Evolutionary conservation across 2,329 filamentous ascomycete species (phyloP), one percentile per base, ranked within the genome.

Genomic region (Epichloe elymi): DNA sequence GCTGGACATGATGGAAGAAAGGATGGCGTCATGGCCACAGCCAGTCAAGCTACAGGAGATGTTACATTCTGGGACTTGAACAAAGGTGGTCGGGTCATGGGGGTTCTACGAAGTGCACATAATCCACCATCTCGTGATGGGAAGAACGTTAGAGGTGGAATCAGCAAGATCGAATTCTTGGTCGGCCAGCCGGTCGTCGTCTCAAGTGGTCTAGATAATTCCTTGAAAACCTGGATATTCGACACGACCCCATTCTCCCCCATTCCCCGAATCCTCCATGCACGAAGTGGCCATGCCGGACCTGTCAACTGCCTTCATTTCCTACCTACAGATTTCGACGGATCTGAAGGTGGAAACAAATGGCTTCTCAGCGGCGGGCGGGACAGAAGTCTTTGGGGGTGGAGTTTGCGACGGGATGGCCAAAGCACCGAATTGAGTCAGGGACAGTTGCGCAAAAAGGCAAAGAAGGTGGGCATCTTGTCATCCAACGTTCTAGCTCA

Each of bases 51-150:
- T 4, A 90, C 79, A 54, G 91, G 93, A 36, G 93, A 98, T 65
- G 79, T 98, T 43, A 95, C 88, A 0, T 85, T 98, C 56, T 98
- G 93, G 93, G 93, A 98, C 65, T 74, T 98, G 51, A 96, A 96
- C 63, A 78, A 85, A 38, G 89, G 89, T 15, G 89, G 89, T 5
- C 82, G 88, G 59, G 83, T 95, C 51, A 87, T 86, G 69, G 90
- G 93, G 46, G 80, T 95, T 12, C 74, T 98, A 37, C 82, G 90
- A 58, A 86, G 88, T 51, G 93, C 91, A 0, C 93, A 98, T 65
- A 88, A 89, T 57, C 84, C 86, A 5, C 84, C 86, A 4, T 76
- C 77, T 1, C 64, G 66, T 38, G 69, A 74, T 19, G 74, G 75
- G 3, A 67, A 68, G 2, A 65, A 71, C n/a, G 76, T 86, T 17